These are phyloP conservation scores for Pythium aquatile DNA, from an alignment of 352 stramenopile genomes.

Conservation along the genomic window DNA sequence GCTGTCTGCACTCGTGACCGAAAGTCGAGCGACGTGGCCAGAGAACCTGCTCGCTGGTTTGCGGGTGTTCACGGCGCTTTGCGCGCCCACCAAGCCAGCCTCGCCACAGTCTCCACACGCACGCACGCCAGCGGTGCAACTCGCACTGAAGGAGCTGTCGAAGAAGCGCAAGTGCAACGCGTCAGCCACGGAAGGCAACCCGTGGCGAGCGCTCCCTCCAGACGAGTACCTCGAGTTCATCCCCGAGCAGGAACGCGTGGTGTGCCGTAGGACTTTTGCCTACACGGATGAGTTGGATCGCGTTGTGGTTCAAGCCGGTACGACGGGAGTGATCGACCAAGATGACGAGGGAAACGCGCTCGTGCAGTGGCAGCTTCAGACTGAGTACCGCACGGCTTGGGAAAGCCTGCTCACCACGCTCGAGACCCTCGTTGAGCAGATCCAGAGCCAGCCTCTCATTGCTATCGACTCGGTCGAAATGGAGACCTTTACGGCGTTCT, in stretches of 20 bases:
- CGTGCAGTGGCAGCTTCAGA: conserved; percentile 47
- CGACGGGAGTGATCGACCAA: conserved; percentile 31
- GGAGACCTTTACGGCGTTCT: conserved; percentile 47
- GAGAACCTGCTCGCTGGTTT: conserved; percentile 44
- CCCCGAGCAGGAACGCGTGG: conserved; percentile 27
- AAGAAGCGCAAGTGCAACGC: conserved; percentile 26
- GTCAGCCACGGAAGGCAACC: not conserved
- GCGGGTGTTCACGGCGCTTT: conserved; percentile 50
- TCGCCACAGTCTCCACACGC: not conserved
- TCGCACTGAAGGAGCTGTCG: conserved; percentile 51
- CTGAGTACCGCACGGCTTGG: conserved; percentile 40
- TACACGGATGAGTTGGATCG: conserved; percentile 41
- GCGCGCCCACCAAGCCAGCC: conserved; percentile 21
- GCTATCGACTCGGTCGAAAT: conserved; percentile 38
- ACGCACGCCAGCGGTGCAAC: conserved; percentile 28
- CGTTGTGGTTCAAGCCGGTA: conserved; percentile 44
- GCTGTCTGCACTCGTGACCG: conserved; percentile 10
- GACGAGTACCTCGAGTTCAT: conserved; percentile 44
- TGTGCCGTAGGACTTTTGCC: conserved; percentile 52
- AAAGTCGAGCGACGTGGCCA: conserved; percentile 31
- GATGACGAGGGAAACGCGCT: conserved; percentile 29
- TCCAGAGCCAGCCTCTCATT: conserved; percentile 34
- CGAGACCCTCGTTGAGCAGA: conserved; percentile 40
- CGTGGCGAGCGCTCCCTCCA: conserved; percentile 36
- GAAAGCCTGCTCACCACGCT: conserved; percentile 43